Percentiles rank a stretch among this genome's conserved stretches.
These are phyloP conservation scores for Ligustrum vulgare DNA, from an alignment of 257 asterid species.

Conservation along the genomic window DNA sequence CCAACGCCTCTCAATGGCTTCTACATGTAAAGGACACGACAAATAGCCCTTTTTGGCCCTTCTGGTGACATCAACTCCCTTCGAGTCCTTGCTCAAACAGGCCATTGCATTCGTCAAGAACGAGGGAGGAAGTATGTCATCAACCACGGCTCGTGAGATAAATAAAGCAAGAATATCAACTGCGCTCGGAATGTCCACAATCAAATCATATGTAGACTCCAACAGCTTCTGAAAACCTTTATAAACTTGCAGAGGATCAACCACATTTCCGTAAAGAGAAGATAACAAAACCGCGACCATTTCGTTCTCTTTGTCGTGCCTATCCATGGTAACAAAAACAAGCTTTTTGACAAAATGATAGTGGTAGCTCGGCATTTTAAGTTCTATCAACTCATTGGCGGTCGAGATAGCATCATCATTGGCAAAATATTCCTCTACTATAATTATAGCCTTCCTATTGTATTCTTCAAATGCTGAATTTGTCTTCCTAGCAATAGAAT, in stretches of 20 bases:
- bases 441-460: slow-evolving; percentile 66
- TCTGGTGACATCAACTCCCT: slow-evolving; percentile 64
- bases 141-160: slow-evolving; percentile 88
- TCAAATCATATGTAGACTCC: slow-evolving; percentile 77
- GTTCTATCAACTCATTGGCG: slow-evolving; percentile 68
- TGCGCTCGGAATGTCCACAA: slow-evolving; percentile 80
- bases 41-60: slow-evolving; percentile 76
- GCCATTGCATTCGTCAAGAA: slow-evolving; percentile 63
- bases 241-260: slow-evolving; percentile 77
- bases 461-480: slow-evolving; percentile 55
- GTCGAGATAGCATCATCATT: slow-evolving; percentile 77
- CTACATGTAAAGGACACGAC: slow-evolving; percentile 84
- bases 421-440: slow-evolving; percentile 83
- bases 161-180: slow-evolving; percentile 85
- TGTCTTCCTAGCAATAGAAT: slow-evolving; percentile 19
- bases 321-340: slow-evolving; percentile 85
- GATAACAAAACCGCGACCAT: slow-evolving; percentile 84
- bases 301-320: slow-evolving; percentile 92
- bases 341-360: slow-evolving; percentile 82
- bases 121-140: slow-evolving; percentile 89
- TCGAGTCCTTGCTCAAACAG: slow-evolving; percentile 52
- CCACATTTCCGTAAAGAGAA: slow-evolving; percentile 74
- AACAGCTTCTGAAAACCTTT: slow-evolving; percentile 86
- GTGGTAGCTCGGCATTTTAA: slow-evolving; percentile 55
- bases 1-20: slow-evolving; percentile 81